Evolutionary conservation across 208 protist species (phyloP).

Genomic region (Acanthamoeba divionensis): DNA sequence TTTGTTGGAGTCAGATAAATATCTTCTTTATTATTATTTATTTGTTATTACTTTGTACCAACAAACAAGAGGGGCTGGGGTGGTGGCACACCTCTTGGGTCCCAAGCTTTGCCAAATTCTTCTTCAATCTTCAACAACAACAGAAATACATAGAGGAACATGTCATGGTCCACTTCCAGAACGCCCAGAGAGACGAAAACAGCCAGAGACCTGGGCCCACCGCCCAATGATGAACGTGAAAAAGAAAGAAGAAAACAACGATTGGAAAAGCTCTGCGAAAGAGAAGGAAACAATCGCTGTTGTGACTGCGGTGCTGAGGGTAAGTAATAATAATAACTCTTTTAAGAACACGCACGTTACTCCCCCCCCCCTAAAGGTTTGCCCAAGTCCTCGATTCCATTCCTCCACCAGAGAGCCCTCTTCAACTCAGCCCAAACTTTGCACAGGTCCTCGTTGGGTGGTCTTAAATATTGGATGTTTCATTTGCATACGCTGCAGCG

Average conservation of each 20-base stretch:
- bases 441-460: neutral
- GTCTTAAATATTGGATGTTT: neutral
- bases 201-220: too few species aligned
- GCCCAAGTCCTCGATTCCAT: neutral
- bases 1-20: too few species aligned
- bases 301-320: neutral
- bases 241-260: neutral
- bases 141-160: too few species aligned
- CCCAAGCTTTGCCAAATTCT: too few species aligned
- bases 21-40: too few species aligned
- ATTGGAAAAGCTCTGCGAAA: neutral
- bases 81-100: too few species aligned
- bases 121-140: too few species aligned
- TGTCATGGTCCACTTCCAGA: too few species aligned
- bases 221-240: neutral
- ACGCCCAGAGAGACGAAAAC: too few species aligned
- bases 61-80: too few species aligned
- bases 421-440: neutral
- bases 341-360: neutral
- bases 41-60: too few species aligned
- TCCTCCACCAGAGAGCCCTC: neutral
- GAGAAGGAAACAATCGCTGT: neutral
- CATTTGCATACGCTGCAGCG: neutral
- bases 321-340: too few species aligned
- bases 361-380: neutral